phyloP scores from a whole-genome alignment of 352 stramenopile genomes.

The Phytopythium aichiense region DNA sequence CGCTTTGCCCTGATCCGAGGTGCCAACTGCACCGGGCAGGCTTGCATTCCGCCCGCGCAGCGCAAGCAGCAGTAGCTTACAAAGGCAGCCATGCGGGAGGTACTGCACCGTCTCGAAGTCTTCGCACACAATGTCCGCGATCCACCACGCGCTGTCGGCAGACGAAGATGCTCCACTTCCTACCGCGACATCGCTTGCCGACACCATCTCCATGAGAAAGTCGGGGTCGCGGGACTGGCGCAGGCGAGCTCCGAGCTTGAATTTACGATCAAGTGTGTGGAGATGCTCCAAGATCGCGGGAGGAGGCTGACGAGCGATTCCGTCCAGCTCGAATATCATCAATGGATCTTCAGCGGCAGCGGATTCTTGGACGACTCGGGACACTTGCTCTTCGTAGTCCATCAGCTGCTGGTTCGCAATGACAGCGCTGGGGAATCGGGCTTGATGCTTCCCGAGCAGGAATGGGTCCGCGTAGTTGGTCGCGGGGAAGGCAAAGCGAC shows the following conservation, averaged over 20 bases:
- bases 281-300: constrained; percentile 74
- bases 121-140: constrained; percentile 85
- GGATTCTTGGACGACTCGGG: constrained; percentile 41
- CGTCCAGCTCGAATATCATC: constrained; percentile 70
- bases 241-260: constrained; percentile 73
- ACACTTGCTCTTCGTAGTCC: constrained; percentile 74
- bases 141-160: constrained; percentile 63
- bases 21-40: not conserved
- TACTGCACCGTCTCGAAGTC: constrained; percentile 82
- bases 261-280: constrained; percentile 59
- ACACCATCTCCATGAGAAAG: constrained; percentile 88
- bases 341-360: constrained; percentile 49
- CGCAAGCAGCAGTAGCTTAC: constrained; percentile 70
- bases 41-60: constrained; percentile 16
- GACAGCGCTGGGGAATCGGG: constrained; percentile 46
- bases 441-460: constrained; percentile 58
- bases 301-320: constrained; percentile 64
- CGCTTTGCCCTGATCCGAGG: constrained; percentile 10
- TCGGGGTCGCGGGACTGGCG: constrained; percentile 72
- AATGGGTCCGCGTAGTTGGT: constrained; percentile 46
- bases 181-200: constrained; percentile 35
- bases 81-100: constrained; percentile 70
- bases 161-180: constrained; percentile 9
- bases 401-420: constrained; percentile 55
- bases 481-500: constrained; percentile 64